Base-by-base conservation (phyloP, 345 rosid species). In the Cochlearia excelsa region DNA sequence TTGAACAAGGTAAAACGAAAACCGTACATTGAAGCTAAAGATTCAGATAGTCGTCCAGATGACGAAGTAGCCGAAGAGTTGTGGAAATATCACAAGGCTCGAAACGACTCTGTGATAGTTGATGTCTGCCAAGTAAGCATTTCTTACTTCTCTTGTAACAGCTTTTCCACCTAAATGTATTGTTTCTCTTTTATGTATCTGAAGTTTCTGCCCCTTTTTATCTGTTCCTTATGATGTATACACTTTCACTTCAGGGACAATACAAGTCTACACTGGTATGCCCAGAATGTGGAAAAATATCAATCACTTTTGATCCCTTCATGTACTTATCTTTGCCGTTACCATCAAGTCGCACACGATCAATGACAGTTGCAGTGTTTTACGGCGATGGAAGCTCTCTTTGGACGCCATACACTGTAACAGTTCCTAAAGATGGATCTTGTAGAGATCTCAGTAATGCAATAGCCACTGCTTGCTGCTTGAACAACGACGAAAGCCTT, bases 221-320 rank as follows among this genome's bases (percentile, higher is more conserved):
- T 16, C 23, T 16, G 23, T 16, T 16, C 23, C 48, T 51, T 50
- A 38, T 37, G 64, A 5, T 43, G 44, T 57, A 26, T 63, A 28
- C 6, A 16, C 23, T 63, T 37, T 49, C 9, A 16, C 38, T 64
- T 73, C 94, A 93, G 99, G 97, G 99, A 38, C 99, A 93, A 79
- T 93, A 93, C 61, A 93, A 93, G 75, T 93, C 99, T 4, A 93
- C 99, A 4, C 77, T 93, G 65, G 97, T 87, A 53, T 93, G 99
- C 72, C 97, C 97, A 65, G 74, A 51, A 57, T 93, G 99, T 61
- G 74, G 83, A 47, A 93, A 93, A 71, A 80, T 93, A 50, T 93
- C 99, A 31, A 81, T 93, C 67, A 93, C 99, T 42, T 93, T 85
- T 67, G 99, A 93, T 60, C 99, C 99, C 53, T 89, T 93, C 68